A percentile compares a stretch with the other conserved stretches of the same genome.
Conservation (phyloP, 805 yeast species). For the baker's yeast (Saccharomyces cerevisiae) region DNA sequence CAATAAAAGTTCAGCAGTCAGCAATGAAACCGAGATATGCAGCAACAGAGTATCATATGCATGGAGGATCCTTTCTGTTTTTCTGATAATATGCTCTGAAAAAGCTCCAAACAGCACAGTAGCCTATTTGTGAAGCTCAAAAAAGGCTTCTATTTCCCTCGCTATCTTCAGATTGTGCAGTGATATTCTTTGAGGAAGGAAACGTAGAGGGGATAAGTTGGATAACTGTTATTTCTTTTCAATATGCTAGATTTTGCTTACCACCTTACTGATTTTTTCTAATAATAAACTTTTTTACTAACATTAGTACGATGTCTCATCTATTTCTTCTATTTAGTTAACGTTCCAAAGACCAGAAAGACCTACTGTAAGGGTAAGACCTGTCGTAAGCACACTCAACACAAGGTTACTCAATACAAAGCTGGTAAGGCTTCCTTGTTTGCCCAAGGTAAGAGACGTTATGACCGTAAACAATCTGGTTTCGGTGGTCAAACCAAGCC, state of each 20-base stretch:
- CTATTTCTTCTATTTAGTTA: slow-evolving; percentile 48
- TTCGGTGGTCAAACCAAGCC: slow-evolving; percentile 99
- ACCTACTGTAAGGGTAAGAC: slow-evolving; percentile 99
- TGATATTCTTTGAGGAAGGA: neutral
- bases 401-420: slow-evolving; percentile 99
- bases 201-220: neutral
- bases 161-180: neutral
- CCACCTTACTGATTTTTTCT: neutral
- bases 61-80: neutral
- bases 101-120: neutral
- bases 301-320: neutral
- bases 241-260: neutral
- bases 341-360: slow-evolving; percentile 99
- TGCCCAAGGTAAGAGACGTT: slow-evolving; percentile 99
- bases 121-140: neutral
- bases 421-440: slow-evolving; percentile 99
- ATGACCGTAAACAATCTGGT: slow-evolving; percentile 99
- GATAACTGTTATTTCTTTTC: neutral
- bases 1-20: neutral
- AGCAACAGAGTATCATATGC: neutral
- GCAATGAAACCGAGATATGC: neutral
- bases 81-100: neutral
- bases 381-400: slow-evolving; percentile 99
- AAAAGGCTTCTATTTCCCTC: neutral
- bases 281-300: neutral